Evolutionary conservation across 345 rosid genomes (phyloP), one percentile per base, ranked within the genome.

Genomic region (Rhizophora mangle): DNA sequence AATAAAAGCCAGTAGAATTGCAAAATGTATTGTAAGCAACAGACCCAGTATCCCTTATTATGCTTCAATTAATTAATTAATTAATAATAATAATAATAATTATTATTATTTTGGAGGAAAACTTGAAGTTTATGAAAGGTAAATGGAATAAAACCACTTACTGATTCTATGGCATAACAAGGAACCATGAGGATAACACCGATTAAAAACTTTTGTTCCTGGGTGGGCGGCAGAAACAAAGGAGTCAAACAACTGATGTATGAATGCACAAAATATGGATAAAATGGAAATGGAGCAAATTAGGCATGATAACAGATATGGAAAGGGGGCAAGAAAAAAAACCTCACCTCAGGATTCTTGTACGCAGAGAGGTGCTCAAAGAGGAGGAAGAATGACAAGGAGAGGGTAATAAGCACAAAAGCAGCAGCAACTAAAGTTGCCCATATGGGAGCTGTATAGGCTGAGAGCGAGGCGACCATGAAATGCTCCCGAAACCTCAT

Each of bases 141-240:
- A 46, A 51, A 3, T 31, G 37, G 21, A 24, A 27, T 59, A 26
- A 11, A 6, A 15, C 16, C 8, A 77, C 96, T 86, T 64, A 92
- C 99, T 1, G 99, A 96, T 78, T 92, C 99, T 27, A 96, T 62
- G 0, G 93, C 85, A 72, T 92, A 96, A 87, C 91, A 92, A 57
- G 99, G 99, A 79, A 96, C 99, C 99, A 96, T 92, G 63, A 96
- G 82, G 78, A 92, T 88, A 81, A 96, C 98, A 60, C 99, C 99
- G 21, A 96, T 92, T 80, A 92, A 81, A 84, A 96, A 92, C 79
- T 84, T 96, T 77, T 96, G 99, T 73, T 96, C 99, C 99, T 95
- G 91, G 34, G 30, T 63, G n/a, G 63, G 60, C 1, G 5, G 49
- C 49, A 31, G 70, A 21, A 46, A 57, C 5, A 9, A 69, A 67